Conservation (phyloP, 306 rosid species). For the Prunus dulcis region DNA sequence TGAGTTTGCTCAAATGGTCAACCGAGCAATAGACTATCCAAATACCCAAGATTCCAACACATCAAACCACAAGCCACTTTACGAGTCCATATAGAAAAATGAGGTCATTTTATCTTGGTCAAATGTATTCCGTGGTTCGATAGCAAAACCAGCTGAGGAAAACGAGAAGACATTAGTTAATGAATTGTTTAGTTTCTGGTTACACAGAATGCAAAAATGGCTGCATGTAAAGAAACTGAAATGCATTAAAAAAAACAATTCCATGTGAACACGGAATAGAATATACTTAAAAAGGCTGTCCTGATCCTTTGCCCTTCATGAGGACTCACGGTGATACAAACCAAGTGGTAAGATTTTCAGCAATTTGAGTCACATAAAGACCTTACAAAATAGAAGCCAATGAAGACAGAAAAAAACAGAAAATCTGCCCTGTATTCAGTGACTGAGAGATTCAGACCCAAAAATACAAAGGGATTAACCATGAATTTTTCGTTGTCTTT, state of each 20-base stretch:
- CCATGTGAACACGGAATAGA: constrained; percentile 52
- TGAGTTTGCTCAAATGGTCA: constrained; percentile 35
- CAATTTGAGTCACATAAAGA: constrained; percentile 18
- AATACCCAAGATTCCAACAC: constrained; percentile 38
- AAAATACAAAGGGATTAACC: neutral
- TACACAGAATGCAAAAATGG: constrained; percentile 37
- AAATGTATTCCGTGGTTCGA: constrained; percentile 35
- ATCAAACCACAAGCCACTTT: constrained; percentile 35
- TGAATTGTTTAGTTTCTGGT: constrained; percentile 33
- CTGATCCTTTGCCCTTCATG: constrained; percentile 27
- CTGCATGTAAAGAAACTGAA: constrained; percentile 17
- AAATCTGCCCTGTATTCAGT: constrained; percentile 2
- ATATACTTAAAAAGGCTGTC: constrained; percentile 44
- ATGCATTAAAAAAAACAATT: constrained; percentile 9
- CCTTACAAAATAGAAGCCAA: constrained; percentile 21
- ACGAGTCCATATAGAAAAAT: constrained; percentile 38
- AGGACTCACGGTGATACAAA: constrained; percentile 42
- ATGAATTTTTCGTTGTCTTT: neutral
- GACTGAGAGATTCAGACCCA: neutral
- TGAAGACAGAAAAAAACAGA: constrained; percentile 18
- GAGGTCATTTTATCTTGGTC: constrained; percentile 34
- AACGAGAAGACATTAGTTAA: constrained; percentile 41
- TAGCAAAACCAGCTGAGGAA: constrained; percentile 48
- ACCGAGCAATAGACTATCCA: constrained; percentile 33
- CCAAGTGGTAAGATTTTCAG: constrained; percentile 24